Base-by-base conservation (phyloP, 305 asterid genomes). In the Ajuga reptans region DNA sequence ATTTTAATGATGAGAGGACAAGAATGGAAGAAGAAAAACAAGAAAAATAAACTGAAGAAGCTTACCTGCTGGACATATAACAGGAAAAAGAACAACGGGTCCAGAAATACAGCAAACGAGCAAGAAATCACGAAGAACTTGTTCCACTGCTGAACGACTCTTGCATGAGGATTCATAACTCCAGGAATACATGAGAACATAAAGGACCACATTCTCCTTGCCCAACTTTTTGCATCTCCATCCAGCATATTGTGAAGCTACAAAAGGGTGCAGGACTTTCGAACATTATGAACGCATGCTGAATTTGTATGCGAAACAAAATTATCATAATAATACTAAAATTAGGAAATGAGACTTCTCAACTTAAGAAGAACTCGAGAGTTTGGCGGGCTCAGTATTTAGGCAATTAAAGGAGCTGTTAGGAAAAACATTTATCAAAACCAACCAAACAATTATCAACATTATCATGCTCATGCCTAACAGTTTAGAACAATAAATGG, bases 181-280 rank as follows among this genome's bases (percentile, higher is more conserved):
- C 88, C 82, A 6, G 91, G 90, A 74, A 86, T 75, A 80, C 57
- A 85, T 4, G 77, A 77, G 65, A 14, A 49, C 72, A 87, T 39
- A 69, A 61, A 79, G 14, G 90, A 79, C 58, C 72, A 80, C 47
- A 69, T 74, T 74, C 83, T 86, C 81, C 77, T 85, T 10, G 90
- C 89, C 90, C 92, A 88, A 47, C 97, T 87, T 79, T 80, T 86
- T 42, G 89, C 88, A 68, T 88, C 96, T 77, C 96, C 96, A 66
- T 82, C 75, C 6, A 84, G 47, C 84, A 86, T 70, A 80, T 84
- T 85, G 62, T 80, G 96, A 71, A 85, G 84, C 97, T 90, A 89
- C 68, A 69, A 76, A 42, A 67, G 18, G 33, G 46, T 53, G 72
- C 58, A 69, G 41, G 41, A 67, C 64, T 55, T 57, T 56, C 39